These are phyloP conservation scores for Starmera quercuum DNA, from an alignment of 805 yeast genomes.

Conservation along the genomic window DNA sequence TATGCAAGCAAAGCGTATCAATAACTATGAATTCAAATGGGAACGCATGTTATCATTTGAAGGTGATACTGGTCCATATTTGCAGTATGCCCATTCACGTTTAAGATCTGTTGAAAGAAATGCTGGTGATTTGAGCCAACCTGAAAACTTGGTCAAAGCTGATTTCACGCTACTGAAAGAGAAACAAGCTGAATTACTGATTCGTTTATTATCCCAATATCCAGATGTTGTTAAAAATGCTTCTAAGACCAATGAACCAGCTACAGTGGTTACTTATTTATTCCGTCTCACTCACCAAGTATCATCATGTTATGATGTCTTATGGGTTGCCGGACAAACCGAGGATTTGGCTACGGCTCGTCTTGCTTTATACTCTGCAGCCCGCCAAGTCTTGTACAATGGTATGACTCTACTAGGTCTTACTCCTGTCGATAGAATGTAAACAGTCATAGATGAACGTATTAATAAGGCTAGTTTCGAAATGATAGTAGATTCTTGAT, in stretches of 20 bases:
- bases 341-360: constrained; percentile 82
- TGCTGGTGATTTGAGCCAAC: constrained; percentile 37
- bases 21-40: constrained; percentile 96
- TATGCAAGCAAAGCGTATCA: constrained; percentile 94
- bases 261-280: constrained; percentile 88
- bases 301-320: constrained; percentile 89
- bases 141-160: constrained; percentile 37
- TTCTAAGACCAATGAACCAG: constrained; percentile 79
- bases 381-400: constrained; percentile 80
- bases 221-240: constrained; percentile 88
- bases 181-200: constrained; percentile 60
- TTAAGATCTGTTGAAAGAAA: constrained; percentile 91
- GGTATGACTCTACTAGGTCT: constrained; percentile 88
- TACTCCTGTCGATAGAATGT: constrained; percentile 99
- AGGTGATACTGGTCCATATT: constrained; percentile 98
- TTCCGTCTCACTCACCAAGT: constrained; percentile 90
- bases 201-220: constrained; percentile 78
- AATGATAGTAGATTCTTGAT: too few species aligned
- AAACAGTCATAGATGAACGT: too few species aligned
- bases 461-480: too few species aligned
- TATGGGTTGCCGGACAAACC: constrained; percentile 96
- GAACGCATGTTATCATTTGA: constrained; percentile 96
- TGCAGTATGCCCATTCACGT: constrained; percentile 97
- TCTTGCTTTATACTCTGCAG: constrained; percentile 83
- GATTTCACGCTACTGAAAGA: constrained; percentile 60